Evolutionary conservation across 2,329 filamentous ascomycete genomes (phyloP), one percentile per base, ranked within the genome.

Genomic region (Colletotrichum eremochloae): DNA sequence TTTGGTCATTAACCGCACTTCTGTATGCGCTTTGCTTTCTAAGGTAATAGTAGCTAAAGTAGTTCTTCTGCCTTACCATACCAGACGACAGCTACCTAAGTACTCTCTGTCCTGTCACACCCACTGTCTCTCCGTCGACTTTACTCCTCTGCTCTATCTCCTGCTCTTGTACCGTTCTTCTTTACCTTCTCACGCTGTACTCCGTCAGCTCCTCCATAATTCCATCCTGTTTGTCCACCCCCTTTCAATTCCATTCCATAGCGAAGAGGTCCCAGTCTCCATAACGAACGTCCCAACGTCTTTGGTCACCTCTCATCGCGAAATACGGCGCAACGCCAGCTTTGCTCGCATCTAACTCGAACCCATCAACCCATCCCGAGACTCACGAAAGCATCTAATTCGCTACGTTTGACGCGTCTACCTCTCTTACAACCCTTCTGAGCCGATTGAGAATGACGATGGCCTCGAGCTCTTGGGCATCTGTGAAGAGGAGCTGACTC

Each of bases 401-500:
- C 33, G 38, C 38, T 36, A 18, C 53, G 29, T 20, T 33, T 8
- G 24, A 29, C 44, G 29, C 20, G 56, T 20, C 31, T 20, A 9
- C 20, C 4, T 50, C 52, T 9, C 29, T 14, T 53, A 5, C 5
- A 15, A 20, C 31, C 24, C 9, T 14, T 11, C 29, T 50, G 29
- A 46, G 38, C 31, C 52, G 31, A 58, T 20, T 42, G 44, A 58
- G n/a, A 14, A 66, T 58, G 53, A 58, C 44, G 61, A 50, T 50
- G 33, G 29, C 31, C 29, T 40, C 42, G 4, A 31, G 38, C 15
- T 29, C n/a, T 36, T 46, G 42, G 46, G 20, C 29, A 33, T 12
- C 31, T 24, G 18, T n/a, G 33, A 48, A 52, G 53, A 65, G 44
- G 36, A 53, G 58, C 46, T 69, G 62, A 69, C 62, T 66, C 44